Evolutionary conservation across 1,284 basidiomycete genomes (phyloP), one percentile per base, ranked within the genome.

Genomic region (Trichosporon ovoides): DNA sequence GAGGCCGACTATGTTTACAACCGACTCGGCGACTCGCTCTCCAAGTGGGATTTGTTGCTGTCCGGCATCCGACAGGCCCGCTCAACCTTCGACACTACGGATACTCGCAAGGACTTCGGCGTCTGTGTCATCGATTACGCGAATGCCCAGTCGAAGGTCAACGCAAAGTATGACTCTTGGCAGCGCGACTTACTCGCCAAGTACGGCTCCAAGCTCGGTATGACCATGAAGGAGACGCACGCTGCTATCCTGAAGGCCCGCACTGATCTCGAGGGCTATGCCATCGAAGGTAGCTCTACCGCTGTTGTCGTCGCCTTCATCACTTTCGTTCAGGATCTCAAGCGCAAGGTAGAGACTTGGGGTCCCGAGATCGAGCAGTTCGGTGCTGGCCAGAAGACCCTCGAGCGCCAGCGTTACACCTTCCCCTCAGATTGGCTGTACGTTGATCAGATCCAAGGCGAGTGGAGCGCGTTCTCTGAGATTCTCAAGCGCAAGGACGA

Each of bases 401-500:
- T 98, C 58, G 93, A 98, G 77, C 85, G 94, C 55, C 97, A 98
- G 76, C 82, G 96, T 77, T 98, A 91, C 80, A 91, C 94, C 70
- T 98, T 98, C 73, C 87, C 92, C 1, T 85, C 89, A 51, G 95
- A 98, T 73, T 99, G 96, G 96, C 85, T 98, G 0, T 96, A 98
- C 75, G 92, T 92, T 67, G 96, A 98, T 75, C 95, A 98, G 75
- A 85, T 99, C 51, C 85, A 91, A 65, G 91, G 94, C 51, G 96
- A 98, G 79, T 98, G 94, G 94, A 91, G 90, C 70, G 93, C 95
- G 20, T 97, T 96, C 80, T 93, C 93, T 64, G 95, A 98, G 79
- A 96, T 98, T 61, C 81, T 98, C 74, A 93, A 91, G 80, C 84
- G 95, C 69, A 98, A 98, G 85, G 96, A 94, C 69, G 92, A 95